These are phyloP conservation scores for Cladosporium austrohemisphaericum DNA, from an alignment of 2,329 filamentous ascomycete species.

Conservation along the genomic window DNA sequence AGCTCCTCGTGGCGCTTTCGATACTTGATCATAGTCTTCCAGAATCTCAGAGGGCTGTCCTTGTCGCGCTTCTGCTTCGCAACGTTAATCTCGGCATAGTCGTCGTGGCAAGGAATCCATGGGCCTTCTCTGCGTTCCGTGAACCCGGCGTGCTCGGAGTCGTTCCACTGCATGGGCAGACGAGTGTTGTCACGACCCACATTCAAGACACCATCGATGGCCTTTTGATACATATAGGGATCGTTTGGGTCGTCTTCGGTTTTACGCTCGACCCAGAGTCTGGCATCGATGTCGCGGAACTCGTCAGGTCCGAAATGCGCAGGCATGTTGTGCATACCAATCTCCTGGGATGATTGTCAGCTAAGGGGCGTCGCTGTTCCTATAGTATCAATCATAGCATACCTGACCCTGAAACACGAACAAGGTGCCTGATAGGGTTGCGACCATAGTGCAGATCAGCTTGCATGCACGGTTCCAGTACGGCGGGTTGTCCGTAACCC, in stretches of 20 bases:
- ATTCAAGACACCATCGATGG: conserved; percentile 51
- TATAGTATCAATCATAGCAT: not conserved
- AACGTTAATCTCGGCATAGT: conserved; percentile 60
- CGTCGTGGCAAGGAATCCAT: conserved; percentile 69
- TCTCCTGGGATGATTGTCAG: conserved; percentile 38
- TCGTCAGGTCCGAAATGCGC: conserved; percentile 46
- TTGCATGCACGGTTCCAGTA: conserved; percentile 54
- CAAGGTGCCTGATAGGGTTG: conserved; percentile 59
- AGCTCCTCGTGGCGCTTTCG: conserved; percentile 60
- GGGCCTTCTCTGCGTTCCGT: conserved; percentile 50
- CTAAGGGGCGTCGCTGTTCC: not conserved
- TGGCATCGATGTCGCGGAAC: conserved; percentile 13
- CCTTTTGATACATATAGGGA: conserved; percentile 26
- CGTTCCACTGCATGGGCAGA: conserved; percentile 69
- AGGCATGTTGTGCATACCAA: conserved; percentile 64
- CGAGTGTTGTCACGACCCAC: conserved; percentile 67
- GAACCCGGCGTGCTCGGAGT: conserved; percentile 60
- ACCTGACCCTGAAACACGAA: conserved; percentile 66
- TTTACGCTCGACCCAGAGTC: conserved; percentile 51
- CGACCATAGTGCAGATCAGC: conserved; percentile 56
- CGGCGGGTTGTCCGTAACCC: conserved; percentile 11
- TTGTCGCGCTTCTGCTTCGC: conserved; percentile 48
- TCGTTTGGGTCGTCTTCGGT: conserved; percentile 57
- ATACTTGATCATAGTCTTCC: conserved; percentile 49
- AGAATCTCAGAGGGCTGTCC: conserved; percentile 59